Conservation (phyloP, 2,329 filamentous ascomycete species). For the Pyrenophora tritici-repentis region DNA sequence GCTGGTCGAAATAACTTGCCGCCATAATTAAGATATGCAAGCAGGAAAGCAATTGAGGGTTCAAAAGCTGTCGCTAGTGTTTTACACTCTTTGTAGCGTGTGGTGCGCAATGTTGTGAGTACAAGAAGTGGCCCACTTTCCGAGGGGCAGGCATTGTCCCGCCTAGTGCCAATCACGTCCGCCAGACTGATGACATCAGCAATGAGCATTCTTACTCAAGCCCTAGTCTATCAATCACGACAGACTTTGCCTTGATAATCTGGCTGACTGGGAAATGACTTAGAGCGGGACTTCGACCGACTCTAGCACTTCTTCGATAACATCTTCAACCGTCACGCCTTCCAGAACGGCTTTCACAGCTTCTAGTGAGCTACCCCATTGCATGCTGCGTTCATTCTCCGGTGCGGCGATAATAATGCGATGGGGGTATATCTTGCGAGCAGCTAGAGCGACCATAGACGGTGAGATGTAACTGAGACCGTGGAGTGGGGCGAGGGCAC, state of each 20-base stretch:
- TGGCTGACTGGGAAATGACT: constrained; percentile 1
- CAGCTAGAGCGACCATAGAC: constrained; percentile 79
- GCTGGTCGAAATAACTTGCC: constrained; percentile 27
- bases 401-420: constrained; percentile 73
- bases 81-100: constrained; percentile 12
- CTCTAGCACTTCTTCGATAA: constrained; percentile 63
- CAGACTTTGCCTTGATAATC: background rate
- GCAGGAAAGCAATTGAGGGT: constrained; percentile 3
- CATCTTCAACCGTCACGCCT: constrained; percentile 59
- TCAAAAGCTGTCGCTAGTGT: constrained; percentile 1
- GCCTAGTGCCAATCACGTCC: constrained; percentile 26
- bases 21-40: constrained; percentile 19
- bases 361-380: constrained; percentile 83
- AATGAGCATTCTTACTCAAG: constrained; percentile 34
- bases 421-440: constrained; percentile 86
- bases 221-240: constrained; percentile 5
- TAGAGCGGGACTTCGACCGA: constrained; percentile 62
- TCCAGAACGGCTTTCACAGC: constrained; percentile 72
- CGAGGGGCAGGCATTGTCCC: constrained; percentile 29
- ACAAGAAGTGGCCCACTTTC: constrained; percentile 15
- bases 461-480: constrained; percentile 80
- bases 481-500: constrained; percentile 80
- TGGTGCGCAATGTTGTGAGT: constrained; percentile 7
- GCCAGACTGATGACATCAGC: constrained; percentile 30
- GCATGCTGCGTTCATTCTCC: constrained; percentile 80